Base-by-base conservation (phyloP, 1,284 basidiomycete genomes). In the Cryptococcus sp. region DNA sequence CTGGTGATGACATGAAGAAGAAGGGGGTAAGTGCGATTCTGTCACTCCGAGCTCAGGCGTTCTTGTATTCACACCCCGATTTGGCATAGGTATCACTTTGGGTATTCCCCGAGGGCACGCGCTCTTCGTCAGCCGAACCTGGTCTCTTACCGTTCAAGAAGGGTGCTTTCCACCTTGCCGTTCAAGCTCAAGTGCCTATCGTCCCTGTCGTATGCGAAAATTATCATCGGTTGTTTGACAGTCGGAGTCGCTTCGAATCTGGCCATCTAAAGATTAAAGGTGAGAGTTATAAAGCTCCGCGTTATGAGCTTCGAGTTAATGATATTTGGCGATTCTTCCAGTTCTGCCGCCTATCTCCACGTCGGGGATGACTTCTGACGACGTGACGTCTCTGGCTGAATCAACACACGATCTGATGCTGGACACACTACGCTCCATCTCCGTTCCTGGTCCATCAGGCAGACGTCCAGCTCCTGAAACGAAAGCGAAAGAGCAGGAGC, bases 121-220 rank as follows among this genome's bases (percentile, higher is more conserved):
- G 96, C 23, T 86, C 89, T 23, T 83, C 84, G 56, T 82, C 83
- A n/a, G 81, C 86, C 62, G 80, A 83, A 46, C 83, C 87, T 8
- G 82, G 84, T 37, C 78, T 97, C 71, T 82, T 93, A 3, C 89
- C 92, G 0, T 89, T 99, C 81, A 99, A 99, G 81, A 99, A 97
- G 79, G 96, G 96, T 41, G 94, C 93, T 0, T 99, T 99, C 83
- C 93, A 99, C 73, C 84, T 98, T 39, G 95, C 96, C 15, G 83
- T 98, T 16, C 88, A 96, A 78, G 87, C 81, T 0, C 79, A 73
- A 49, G 83, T 95, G 46, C 93, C 93, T 6, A 87, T 99, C 66
- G 84, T 93, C 17, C 93, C 95, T 10, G 85, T 99, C 53, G 88
- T 99, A 0, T 88, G 88, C 65, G 93, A 99, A 79, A 98, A 98